Evolutionary conservation across 163 green algal genomes (phyloP).

Genomic region (Chloroidium sp.): DNA sequence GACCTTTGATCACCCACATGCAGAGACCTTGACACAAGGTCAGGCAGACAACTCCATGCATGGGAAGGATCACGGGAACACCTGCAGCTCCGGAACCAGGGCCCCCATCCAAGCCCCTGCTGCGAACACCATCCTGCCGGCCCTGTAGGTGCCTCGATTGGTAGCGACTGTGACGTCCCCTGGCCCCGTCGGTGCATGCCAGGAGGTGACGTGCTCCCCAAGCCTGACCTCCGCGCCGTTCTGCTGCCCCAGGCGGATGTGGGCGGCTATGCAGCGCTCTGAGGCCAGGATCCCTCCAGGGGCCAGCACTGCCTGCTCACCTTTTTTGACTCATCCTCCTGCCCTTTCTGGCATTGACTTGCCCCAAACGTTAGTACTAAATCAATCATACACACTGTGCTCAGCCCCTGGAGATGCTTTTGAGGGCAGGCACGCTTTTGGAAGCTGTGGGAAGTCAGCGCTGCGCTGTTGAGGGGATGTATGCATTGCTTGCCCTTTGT

Average conservation of each 20-base stretch:
- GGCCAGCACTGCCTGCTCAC: slow-evolving; percentile 17
- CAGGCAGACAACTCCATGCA: not conserved
- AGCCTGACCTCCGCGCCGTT: slow-evolving; percentile 22
- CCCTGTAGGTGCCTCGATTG: slow-evolving; percentile 9
- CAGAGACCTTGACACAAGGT: not conserved
- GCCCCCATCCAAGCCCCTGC: slow-evolving; percentile 34
- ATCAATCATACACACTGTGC: no score
- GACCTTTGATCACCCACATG: no score
- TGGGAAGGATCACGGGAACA: not conserved
- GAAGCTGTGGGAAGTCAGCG: no score
- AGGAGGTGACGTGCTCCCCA: slow-evolving; percentile 13
- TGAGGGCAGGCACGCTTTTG: no score
- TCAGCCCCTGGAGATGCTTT: no score
- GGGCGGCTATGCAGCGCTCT: slow-evolving; percentile 29
- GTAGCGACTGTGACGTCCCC: slow-evolving; percentile 17
- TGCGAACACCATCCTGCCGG: slow-evolving; percentile 27
- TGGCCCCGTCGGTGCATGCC: slow-evolving; percentile 1
- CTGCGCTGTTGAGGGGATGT: no score
- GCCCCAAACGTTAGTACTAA: no score
- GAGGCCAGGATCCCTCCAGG: slow-evolving; percentile 32
- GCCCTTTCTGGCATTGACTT: not conserved
- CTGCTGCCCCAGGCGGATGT: slow-evolving; percentile 15
- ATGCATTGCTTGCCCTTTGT: no score
- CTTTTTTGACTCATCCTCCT: not conserved
- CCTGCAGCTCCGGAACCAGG: slow-evolving; percentile 36